These are phyloP conservation scores for Ascochyta koolunga DNA, from an alignment of 2,329 filamentous ascomycete genomes.

Conservation along the genomic window DNA sequence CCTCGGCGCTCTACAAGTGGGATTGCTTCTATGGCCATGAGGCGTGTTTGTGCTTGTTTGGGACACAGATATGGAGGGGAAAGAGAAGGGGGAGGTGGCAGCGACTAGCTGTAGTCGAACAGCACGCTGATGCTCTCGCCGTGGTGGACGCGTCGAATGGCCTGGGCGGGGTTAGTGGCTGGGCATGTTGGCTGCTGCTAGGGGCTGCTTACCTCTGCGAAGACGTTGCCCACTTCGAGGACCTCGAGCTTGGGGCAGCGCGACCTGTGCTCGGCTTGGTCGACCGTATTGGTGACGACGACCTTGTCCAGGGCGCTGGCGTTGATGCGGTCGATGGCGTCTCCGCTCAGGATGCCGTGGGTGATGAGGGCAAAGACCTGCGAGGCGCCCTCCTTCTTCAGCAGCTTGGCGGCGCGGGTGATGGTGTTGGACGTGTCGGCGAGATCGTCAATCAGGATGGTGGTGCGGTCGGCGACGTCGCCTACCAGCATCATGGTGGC, in stretches of 20 bases:
- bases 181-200: no score
- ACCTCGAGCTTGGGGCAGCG: constrained; percentile 89
- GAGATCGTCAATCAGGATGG: constrained; percentile 92
- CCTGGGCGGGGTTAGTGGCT: constrained; percentile 48
- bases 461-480: constrained; percentile 78
- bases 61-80: neutral
- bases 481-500: constrained; percentile 94
- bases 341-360: constrained; percentile 92
- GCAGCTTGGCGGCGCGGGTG: constrained; percentile 91
- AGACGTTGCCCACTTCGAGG: constrained; percentile 84
- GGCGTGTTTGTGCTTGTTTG: neutral
- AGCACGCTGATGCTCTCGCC: constrained; percentile 97
- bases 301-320: constrained; percentile 92
- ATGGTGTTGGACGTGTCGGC: constrained; percentile 97
- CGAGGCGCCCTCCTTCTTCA: constrained; percentile 91
- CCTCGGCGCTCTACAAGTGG: neutral
- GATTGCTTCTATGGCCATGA: constrained; percentile 4
- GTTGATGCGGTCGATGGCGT: constrained; percentile 93
- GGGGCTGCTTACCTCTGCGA: constrained; percentile 71
- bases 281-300: constrained; percentile 92
- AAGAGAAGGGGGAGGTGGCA: constrained; percentile 11
- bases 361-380: constrained; percentile 91
- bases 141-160: constrained; percentile 94
- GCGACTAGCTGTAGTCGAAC: constrained; percentile 76
- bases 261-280: constrained; percentile 79